phyloP scores from a whole-genome alignment of 345 rosid species.

The Balakata baccata region DNA sequence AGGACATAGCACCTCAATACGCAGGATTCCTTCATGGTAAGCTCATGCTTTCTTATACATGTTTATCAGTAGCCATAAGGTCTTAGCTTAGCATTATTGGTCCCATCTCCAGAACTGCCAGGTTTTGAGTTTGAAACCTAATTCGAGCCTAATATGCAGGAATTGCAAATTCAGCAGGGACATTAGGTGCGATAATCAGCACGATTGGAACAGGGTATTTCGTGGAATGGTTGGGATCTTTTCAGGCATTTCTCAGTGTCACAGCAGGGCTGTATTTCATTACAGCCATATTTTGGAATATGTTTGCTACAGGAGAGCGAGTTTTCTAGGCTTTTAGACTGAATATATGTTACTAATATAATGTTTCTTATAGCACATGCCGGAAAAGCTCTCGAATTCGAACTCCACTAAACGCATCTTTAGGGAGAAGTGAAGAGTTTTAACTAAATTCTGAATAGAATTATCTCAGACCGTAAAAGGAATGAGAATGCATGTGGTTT shows the following conservation, averaged over 20 bases:
- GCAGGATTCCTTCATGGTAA: constrained; percentile 90
- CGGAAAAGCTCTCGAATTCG: too few species aligned
- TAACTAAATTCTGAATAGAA: too few species aligned
- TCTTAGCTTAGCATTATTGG: too few species aligned
- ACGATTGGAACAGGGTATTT: constrained; percentile 93
- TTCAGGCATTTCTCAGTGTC: constrained; percentile 72
- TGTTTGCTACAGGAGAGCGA: constrained; percentile 75
- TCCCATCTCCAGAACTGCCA: too few species aligned
- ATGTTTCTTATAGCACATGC: too few species aligned
- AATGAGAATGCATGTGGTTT: too few species aligned
- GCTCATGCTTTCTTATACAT: background rate
- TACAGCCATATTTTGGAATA: constrained; percentile 65
- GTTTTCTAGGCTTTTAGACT: constrained; percentile 44
- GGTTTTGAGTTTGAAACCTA: too few species aligned
- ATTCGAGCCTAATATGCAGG: constrained; percentile 37
- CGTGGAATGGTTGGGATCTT: constrained; percentile 86
- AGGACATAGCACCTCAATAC: constrained; percentile 92
- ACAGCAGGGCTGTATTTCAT: constrained; percentile 80
- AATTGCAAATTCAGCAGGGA: constrained; percentile 80
- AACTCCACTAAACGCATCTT: too few species aligned
- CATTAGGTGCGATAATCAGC: constrained; percentile 88
- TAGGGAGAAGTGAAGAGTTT: too few species aligned
- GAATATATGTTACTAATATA: too few species aligned
- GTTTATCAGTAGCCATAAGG: background rate
- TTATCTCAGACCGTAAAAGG: too few species aligned